These are phyloP conservation scores for Acanthamoeba sp. DNA, from an alignment of 208 protist genomes.

Conservation along the genomic window DNA sequence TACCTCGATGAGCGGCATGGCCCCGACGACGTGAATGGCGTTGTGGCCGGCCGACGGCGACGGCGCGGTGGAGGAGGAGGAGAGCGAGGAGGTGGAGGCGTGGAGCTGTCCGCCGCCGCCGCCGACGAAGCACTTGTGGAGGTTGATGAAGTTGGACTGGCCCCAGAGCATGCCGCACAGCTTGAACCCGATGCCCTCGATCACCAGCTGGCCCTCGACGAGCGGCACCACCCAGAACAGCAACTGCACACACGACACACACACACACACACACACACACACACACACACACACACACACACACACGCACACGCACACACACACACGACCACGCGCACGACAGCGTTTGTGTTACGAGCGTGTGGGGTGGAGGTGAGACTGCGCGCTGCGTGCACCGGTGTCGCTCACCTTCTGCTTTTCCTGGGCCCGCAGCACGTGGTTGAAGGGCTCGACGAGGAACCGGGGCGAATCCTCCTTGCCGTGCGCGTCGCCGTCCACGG, in stretches of 20 bases:
- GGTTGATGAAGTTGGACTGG: slow-evolving; percentile 1
- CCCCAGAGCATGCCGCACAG: slow-evolving; percentile 58
- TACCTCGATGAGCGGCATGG: slow-evolving; percentile 39
- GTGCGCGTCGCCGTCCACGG: neutral
- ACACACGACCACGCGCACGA: too few species aligned
- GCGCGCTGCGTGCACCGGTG: too few species aligned
- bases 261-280: neutral
- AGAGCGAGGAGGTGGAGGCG: neutral
- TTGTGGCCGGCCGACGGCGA: neutral
- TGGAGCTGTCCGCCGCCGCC: neutral
- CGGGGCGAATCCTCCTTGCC: neutral
- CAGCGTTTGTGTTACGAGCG: too few species aligned
- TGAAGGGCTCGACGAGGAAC: slow-evolving; percentile 47
- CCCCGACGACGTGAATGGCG: slow-evolving; percentile 12
- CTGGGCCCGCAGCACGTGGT: slow-evolving; percentile 21
- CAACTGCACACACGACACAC: neutral
- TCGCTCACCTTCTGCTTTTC: slow-evolving; percentile 64
- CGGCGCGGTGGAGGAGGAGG: neutral
- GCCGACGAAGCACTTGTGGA: slow-evolving; percentile 30
- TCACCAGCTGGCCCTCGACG: slow-evolving; percentile 4
- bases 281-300: too few species aligned
- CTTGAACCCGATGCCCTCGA: slow-evolving; percentile 47
- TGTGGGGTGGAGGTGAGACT: too few species aligned
- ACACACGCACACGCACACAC: too few species aligned
- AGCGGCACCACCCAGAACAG: slow-evolving; percentile 54